phyloP scores from a whole-genome alignment of 441 rosid species.

The Euphorbia corollata region DNA sequence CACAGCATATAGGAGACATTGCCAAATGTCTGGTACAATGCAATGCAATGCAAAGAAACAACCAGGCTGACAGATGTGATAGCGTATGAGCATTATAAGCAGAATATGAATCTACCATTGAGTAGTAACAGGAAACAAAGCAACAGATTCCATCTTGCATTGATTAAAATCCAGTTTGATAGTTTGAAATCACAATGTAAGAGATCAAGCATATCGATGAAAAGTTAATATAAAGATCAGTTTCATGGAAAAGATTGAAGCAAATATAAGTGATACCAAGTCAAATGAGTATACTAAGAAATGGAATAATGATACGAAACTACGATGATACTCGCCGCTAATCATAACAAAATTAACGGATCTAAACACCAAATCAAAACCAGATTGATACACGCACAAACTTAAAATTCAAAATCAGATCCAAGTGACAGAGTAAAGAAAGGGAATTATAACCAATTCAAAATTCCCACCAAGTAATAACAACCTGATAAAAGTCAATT shows the following conservation, averaged over 20 bases:
- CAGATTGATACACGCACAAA: neutral
- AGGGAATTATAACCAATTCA: slow-evolving; percentile 5
- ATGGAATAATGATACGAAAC: no score
- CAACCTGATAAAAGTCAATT: neutral
- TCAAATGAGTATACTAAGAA: neutral
- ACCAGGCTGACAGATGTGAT: neutral
- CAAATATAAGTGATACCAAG: neutral
- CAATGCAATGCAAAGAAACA: neutral
- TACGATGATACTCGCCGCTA: no score
- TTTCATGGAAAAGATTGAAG: neutral
- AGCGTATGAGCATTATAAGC: neutral
- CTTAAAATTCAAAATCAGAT: slow-evolving; percentile 9
- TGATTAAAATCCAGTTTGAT: neutral
- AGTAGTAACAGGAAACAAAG: no score
- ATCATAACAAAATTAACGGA: no score
- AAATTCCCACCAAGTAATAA: slow-evolving; percentile 4
- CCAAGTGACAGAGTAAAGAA: neutral
- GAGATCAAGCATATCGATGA: neutral
- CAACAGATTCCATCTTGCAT: neutral
- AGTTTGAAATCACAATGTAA: neutral
- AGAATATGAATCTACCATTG: no score
- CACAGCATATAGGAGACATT: neutral
- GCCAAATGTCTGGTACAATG: neutral
- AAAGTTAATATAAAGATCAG: neutral
- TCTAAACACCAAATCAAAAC: no score